Percentiles rank a stretch among this genome's conserved stretches.
Conservation (phyloP, 768 basidiomycete genomes). For the Boletus rex-veris region DNA sequence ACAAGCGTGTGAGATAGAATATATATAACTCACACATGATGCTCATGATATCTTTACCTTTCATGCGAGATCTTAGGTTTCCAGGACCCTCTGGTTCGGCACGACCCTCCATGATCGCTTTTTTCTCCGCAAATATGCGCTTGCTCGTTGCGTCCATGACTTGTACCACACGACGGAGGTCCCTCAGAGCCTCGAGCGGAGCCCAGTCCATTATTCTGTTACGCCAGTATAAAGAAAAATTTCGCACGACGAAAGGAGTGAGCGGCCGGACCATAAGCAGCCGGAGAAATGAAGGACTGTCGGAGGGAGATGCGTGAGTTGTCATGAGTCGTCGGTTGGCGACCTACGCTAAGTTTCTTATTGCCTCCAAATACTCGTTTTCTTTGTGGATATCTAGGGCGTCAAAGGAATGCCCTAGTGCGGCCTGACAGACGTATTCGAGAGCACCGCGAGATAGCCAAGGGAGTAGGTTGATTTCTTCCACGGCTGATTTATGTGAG, state of each 20-base stretch:
- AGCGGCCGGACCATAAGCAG: conserved; percentile 32
- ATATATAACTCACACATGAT: conserved; percentile 33
- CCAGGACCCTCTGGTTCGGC: conserved; percentile 7
- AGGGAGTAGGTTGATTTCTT: conserved; percentile 33
- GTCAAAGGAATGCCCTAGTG: conserved; percentile 34
- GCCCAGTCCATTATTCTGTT: conserved; percentile 34
- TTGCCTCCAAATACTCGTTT: conserved; percentile 28
- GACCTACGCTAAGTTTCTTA: conserved; percentile 32
- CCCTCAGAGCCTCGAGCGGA: conserved; percentile 27
- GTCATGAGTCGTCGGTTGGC: background rate
- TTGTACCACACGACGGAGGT: conserved; percentile 25
- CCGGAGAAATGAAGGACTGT: conserved; percentile 26
- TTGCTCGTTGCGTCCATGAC: conserved; percentile 31
- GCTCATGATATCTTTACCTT: conserved; percentile 37
- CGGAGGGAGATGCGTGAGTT: background rate
- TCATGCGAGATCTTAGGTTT: conserved; percentile 10
- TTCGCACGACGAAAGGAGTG: conserved; percentile 29
- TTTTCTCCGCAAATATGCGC: conserved; percentile 31
- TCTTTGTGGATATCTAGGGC: conserved; percentile 24
- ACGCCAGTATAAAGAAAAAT: conserved; percentile 27
- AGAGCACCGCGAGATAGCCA: conserved; percentile 35
- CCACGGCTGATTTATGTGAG: conserved; percentile 15
- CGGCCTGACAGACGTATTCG: conserved; percentile 35
- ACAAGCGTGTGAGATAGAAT: background rate
- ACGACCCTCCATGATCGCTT: conserved; percentile 15